Conservation (phyloP, 2,329 filamentous ascomycete species). For the Fusarium chlamydosporum region DNA sequence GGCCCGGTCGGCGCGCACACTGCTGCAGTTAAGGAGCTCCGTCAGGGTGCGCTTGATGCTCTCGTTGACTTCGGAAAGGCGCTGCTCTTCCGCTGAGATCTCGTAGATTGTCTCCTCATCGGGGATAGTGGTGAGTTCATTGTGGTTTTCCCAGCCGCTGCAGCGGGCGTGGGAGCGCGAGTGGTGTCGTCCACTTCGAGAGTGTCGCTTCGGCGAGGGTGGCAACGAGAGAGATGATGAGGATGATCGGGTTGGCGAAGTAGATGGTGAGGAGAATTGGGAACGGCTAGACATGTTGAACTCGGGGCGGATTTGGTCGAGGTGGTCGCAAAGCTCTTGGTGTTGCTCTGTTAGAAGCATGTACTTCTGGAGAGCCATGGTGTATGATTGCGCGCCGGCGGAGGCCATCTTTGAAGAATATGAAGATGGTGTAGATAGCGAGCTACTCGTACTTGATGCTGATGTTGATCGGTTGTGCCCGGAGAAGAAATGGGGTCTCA, state of each 20-base stretch:
- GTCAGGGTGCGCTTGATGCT: constrained; percentile 73
- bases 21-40: constrained; percentile 72
- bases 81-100: constrained; percentile 67
- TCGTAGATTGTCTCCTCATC: constrained; percentile 65
- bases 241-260: constrained; percentile 71
- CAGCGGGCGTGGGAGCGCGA: constrained; percentile 51
- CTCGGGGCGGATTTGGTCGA: constrained; percentile 65
- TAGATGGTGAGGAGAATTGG: constrained; percentile 66
- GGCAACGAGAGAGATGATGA: constrained; percentile 63
- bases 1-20: constrained; percentile 64
- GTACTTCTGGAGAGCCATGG: constrained; percentile 68
- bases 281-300: constrained; percentile 54
- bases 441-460: constrained; percentile 32
- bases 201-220: constrained; percentile 63
- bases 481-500: constrained; percentile 48
- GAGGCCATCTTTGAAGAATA: constrained; percentile 51
- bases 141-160: constrained; percentile 54
- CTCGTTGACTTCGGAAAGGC: constrained; percentile 70
- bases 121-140: constrained; percentile 59
- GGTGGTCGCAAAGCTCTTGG: constrained; percentile 65
- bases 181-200: constrained; percentile 53
- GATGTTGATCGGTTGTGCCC: constrained; percentile 47
- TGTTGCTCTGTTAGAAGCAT: constrained; percentile 68
- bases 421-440: constrained; percentile 17
- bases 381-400: constrained; percentile 54